These are phyloP conservation scores for Tremella mesenterica DNA, from an alignment of 768 basidiomycete species.

Conservation along the genomic window DNA sequence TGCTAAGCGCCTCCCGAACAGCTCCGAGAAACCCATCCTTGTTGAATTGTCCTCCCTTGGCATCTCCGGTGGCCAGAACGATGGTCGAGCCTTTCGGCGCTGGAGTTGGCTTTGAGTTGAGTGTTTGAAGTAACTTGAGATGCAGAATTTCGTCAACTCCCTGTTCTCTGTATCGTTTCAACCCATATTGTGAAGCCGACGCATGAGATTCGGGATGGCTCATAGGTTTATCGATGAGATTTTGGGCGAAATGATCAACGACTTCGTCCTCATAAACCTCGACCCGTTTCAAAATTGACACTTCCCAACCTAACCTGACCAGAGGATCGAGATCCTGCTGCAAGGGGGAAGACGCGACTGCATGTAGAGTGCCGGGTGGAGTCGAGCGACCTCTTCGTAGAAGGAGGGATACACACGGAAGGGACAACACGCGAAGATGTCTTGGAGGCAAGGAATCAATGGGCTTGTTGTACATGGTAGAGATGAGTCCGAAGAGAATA, in stretches of 20 bases:
- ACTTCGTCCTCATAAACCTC: conserved; percentile 34
- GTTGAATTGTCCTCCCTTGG: conserved; percentile 83
- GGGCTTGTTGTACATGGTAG: conserved; percentile 15
- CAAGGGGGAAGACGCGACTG: conserved; percentile 39
- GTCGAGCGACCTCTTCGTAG: conserved; percentile 35
- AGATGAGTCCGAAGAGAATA: conserved; percentile 31
- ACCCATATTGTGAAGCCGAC: conserved; percentile 2
- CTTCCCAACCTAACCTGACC: conserved; percentile 39
- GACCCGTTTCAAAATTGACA: conserved; percentile 40
- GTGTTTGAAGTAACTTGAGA: conserved; percentile 78
- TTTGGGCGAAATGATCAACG: conserved; percentile 16
- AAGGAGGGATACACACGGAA: conserved; percentile 38
- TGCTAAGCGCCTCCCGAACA: conserved; percentile 71
- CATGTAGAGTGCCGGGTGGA: conserved; percentile 31
- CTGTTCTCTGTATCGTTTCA: conserved; percentile 56
- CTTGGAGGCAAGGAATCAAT: conserved; percentile 19
- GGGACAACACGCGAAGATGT: conserved; percentile 36
- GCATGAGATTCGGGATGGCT: conserved; percentile 3
- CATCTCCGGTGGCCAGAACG: conserved; percentile 88
- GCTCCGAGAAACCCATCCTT: conserved; percentile 87
- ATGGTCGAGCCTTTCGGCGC: conserved; percentile 49
- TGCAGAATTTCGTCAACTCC: conserved; percentile 92
- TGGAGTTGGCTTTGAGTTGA: conserved; percentile 50
- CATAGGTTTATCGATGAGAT: conserved; percentile 13
- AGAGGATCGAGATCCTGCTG: conserved; percentile 36